Evolutionary conservation across 345 rosid genomes (phyloP).

Genomic region (Rhodamnia argentea): DNA sequence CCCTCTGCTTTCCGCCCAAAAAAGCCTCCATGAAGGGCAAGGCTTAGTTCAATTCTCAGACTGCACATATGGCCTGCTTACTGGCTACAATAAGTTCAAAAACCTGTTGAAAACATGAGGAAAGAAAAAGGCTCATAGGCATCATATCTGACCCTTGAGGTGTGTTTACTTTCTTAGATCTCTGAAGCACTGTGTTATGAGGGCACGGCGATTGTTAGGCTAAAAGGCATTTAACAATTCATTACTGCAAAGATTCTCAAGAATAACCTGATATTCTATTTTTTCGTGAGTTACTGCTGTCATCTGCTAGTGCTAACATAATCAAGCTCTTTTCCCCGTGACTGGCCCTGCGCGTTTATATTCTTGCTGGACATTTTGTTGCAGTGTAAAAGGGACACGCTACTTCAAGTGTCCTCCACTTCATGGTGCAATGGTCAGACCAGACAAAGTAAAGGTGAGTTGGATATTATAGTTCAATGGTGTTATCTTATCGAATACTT

Average conservation of each 20-base stretch:
- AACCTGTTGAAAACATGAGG: not conserved
- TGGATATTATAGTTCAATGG: not conserved
- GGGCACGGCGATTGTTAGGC: not conserved
- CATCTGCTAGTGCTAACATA: not conserved
- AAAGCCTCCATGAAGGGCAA: not conserved
- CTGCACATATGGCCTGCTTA: not conserved
- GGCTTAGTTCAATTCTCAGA: not conserved
- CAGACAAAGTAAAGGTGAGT: slow-evolving; percentile 84
- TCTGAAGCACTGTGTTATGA: not conserved
- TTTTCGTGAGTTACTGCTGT: not conserved
- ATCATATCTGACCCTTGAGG: not conserved
- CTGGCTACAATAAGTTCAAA: not conserved
- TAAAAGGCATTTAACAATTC: not conserved
- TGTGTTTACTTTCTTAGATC: not conserved
- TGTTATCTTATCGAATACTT: not conserved
- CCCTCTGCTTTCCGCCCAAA: not conserved
- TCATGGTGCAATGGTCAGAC: slow-evolving; percentile 75
- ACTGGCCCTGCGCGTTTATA: not conserved
- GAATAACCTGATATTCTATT: not conserved
- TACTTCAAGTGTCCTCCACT: slow-evolving; percentile 60
- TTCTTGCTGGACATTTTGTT: not conserved
- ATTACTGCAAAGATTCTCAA: not conserved
- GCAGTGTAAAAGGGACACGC: slow-evolving; percentile 71
- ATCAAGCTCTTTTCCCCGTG: not conserved
- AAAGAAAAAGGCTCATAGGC: not conserved